A percentile compares a stretch with the other conserved stretches of the same genome.
These are phyloP conservation scores for Debaryomyces maramus DNA, from an alignment of 805 yeast species.

Conservation along the genomic window DNA sequence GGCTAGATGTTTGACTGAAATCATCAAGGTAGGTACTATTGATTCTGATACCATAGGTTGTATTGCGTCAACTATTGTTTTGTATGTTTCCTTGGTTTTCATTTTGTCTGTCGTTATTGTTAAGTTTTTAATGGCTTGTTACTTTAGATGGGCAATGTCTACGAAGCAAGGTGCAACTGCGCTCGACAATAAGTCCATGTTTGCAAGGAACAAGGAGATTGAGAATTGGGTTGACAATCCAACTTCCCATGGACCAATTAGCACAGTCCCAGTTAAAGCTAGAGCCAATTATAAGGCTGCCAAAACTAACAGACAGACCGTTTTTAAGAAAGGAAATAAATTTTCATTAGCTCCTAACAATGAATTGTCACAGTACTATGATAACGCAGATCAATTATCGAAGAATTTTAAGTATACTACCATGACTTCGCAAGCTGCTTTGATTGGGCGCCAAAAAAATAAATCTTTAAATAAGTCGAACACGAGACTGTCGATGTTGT, in stretches of 20 bases:
- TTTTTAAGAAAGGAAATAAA: constrained; percentile 37
- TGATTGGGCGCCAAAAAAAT: constrained; percentile 22
- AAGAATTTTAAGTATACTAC: constrained; percentile 53
- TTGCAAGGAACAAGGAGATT: constrained; percentile 61
- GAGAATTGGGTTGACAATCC: constrained; percentile 83
- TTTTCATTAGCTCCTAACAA: constrained; percentile 37
- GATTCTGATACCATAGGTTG: constrained; percentile 93
- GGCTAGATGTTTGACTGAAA: constrained; percentile 83
- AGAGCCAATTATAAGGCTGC: constrained; percentile 49
- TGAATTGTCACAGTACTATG: constrained; percentile 37
- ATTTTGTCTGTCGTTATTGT: constrained; percentile 75
- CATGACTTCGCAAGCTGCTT: constrained; percentile 64
- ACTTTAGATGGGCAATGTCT: constrained; percentile 78
- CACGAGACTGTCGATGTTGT: constrained; percentile 29
- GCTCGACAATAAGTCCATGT: constrained; percentile 59
- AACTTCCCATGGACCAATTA: constrained; percentile 51
- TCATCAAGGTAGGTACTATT: constrained; percentile 82
- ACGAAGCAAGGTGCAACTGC: constrained; percentile 76
- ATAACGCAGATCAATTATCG: constrained; percentile 32
- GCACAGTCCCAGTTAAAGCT: constrained; percentile 49
- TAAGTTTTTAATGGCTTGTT: constrained; percentile 84
- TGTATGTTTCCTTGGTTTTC: constrained; percentile 77
- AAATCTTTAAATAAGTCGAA: constrained; percentile 12
- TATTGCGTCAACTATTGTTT: constrained; percentile 82
- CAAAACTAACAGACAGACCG: constrained; percentile 40